Conservation (phyloP, 805 yeast species). For the Diddensiella caesifluorescens region DNA sequence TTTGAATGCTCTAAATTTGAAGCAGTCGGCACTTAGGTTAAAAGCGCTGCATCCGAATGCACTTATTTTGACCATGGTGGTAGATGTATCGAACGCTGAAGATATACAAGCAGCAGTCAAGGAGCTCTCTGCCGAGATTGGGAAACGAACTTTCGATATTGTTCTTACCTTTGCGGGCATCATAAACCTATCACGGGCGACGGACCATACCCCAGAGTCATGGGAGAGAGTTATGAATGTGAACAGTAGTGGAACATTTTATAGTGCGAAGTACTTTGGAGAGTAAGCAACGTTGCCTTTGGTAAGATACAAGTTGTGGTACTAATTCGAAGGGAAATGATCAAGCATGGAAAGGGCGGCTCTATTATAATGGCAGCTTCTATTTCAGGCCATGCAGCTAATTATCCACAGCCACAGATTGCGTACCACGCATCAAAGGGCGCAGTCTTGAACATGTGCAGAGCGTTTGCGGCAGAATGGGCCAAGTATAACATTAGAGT, state of each 20-base stretch:
- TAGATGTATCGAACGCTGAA: conserved; percentile 7
- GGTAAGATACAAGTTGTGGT: no score
- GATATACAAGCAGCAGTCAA: conserved; percentile 2
- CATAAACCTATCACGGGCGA: neutral
- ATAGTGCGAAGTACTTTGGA: conserved; percentile 6
- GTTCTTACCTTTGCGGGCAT: conserved; percentile 10
- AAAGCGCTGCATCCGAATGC: conserved; percentile 2
- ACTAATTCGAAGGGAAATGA: conserved; percentile 7
- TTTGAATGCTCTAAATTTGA: neutral
- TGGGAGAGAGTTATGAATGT: conserved; percentile 4
- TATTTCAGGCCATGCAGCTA: conserved; percentile 5
- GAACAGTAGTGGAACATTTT: conserved; percentile 6
- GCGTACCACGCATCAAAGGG: conserved; percentile 75
- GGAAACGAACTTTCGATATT: neutral
- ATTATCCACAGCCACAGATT: neutral
- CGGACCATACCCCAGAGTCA: neutral
- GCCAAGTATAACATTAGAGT: conserved; percentile 7
- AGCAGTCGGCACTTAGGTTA: conserved; percentile 2
- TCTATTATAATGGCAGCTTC: conserved; percentile 8
- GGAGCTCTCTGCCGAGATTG: neutral
- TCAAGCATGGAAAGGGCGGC: neutral
- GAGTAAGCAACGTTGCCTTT: neutral
- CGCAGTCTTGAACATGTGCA: conserved; percentile 2
- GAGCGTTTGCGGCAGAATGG: conserved; percentile 8
- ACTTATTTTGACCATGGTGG: neutral